Evolutionary conservation across 352 stramenopile species (phyloP), one percentile per base, ranked within the genome.

Genomic region (Globisporangium irregulare): DNA sequence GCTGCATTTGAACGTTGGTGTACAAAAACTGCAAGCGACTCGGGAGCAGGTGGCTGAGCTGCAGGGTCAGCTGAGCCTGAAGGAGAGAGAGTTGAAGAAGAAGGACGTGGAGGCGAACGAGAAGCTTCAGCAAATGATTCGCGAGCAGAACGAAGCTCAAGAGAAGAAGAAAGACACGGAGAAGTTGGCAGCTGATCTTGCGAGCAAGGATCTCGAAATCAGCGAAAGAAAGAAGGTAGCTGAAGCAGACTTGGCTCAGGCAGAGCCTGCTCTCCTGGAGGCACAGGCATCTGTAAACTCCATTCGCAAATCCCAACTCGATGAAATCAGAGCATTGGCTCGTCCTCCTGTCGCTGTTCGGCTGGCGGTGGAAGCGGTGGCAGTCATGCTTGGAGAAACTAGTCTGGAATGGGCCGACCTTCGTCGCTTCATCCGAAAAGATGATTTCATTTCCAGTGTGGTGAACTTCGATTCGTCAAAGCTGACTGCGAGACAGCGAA

Each of bases 371-470:
- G 94, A 99, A 77, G 96, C 95, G 15, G 97, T 99, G 18, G 94
- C 94, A 1, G 97, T 99, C 51, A 99, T 99, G 97, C 80, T 99
- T 0, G 98, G 98, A 4, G 94, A 99, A 66, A 97, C 87, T 4
- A 98, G 91, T 69, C 81, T 97, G 24, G 96, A 99, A 41, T 99
- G 98, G 98, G 80, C 84, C 38, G 97, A 99, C 74, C 89, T 99
- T 25, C 93, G 97, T 68, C 99, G 99, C 68, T 95, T 99, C 62
- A 95, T 99, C 67, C 88, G 92, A 38, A 97, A 96, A 59, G 91
- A 97, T 56, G 97, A 99, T 68, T 99, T 99, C 74, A 99, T 99
- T 76, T 92, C 96, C 6, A 98, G 89, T 57, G 98, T 99, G 71
- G 87, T 99, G 4, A 98, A 99, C 78, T 99, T 99, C 75, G 91